These are phyloP conservation scores for Peltaster fructicola DNA, from an alignment of 2,329 filamentous ascomycete species.

Conservation along the genomic window DNA sequence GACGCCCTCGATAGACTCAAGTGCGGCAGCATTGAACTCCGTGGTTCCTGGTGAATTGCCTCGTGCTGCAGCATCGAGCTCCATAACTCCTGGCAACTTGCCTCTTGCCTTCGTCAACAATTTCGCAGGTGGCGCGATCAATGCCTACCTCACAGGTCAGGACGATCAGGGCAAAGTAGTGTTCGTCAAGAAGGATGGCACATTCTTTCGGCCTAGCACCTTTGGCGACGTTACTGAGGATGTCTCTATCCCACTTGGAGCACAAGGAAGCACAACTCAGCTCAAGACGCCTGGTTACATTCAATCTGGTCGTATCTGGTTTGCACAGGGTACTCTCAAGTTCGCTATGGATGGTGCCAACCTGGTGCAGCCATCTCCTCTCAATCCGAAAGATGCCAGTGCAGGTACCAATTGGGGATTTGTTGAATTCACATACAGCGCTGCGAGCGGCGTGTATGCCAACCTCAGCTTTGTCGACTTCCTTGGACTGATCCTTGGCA, in stretches of 20 bases:
- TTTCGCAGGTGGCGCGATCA: constrained; percentile 18
- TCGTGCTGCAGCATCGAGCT: too few relatives aligned
- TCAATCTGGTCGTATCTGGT: constrained; percentile 26
- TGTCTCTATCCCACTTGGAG: constrained; percentile 9
- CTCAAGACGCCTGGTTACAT: constrained; percentile 19
- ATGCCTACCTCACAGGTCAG: constrained; percentile 26
- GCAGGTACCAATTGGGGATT: constrained; percentile 25
- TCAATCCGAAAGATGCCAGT: constrained; percentile 22
- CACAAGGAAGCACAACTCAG: constrained; percentile 10
- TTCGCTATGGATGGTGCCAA: constrained; percentile 17
- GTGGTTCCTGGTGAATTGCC: too few relatives aligned
- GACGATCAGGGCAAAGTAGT: constrained; percentile 23
- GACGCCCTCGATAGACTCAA: too few relatives aligned
- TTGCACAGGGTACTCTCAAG: constrained; percentile 26
- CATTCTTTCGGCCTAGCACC: constrained; percentile 24
- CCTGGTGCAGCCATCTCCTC: constrained; percentile 33
- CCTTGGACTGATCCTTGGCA: constrained; percentile 38
- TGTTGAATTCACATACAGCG: constrained; percentile 23
- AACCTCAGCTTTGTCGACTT: constrained; percentile 16
- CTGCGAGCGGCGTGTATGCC: constrained; percentile 18
- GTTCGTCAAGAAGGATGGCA: constrained; percentile 22
- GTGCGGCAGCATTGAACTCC: too few relatives aligned
- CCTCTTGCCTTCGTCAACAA: constrained; percentile 23
- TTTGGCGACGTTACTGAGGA: constrained; percentile 5
- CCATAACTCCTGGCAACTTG: constrained; percentile 3